Evolutionary conservation across 2,329 filamentous ascomycete genomes (phyloP).

Genomic region (Scedosporium aurantiacum): DNA sequence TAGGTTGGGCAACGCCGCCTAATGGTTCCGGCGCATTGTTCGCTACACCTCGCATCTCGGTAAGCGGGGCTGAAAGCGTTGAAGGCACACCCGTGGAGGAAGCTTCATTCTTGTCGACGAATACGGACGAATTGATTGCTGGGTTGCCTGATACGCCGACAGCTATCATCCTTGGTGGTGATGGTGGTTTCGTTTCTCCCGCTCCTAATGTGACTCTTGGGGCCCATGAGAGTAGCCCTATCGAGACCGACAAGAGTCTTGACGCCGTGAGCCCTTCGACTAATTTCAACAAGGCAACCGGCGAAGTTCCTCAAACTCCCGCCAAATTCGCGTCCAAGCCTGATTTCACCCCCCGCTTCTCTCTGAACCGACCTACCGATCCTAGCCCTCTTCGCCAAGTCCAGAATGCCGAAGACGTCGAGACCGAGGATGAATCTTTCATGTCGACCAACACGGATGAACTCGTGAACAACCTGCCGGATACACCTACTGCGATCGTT

Average conservation of each 20-base stretch:
- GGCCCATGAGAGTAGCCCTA: neutral
- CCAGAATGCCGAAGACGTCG: neutral
- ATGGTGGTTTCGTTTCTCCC: neutral
- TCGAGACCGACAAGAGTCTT: neutral
- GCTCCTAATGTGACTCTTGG: neutral
- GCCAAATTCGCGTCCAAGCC: neutral
- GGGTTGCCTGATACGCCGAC: constrained; percentile 1
- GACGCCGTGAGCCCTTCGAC: neutral
- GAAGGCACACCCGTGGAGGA: neutral
- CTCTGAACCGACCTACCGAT: neutral
- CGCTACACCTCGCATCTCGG: neutral
- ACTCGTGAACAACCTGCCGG: neutral
- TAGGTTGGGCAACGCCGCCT: neutral
- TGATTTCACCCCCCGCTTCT: neutral
- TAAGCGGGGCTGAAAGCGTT: neutral
- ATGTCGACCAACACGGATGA: constrained; percentile 2
- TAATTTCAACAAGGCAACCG: neutral
- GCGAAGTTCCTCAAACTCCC: neutral
- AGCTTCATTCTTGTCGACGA: neutral
- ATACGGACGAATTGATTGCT: neutral
- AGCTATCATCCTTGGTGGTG: neutral
- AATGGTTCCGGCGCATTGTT: neutral
- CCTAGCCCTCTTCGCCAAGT: neutral
- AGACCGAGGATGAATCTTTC: neutral
- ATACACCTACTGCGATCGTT: neutral